Base-by-base conservation (phyloP, 257 asterid species). In the Thymus mandschuricus region DNA sequence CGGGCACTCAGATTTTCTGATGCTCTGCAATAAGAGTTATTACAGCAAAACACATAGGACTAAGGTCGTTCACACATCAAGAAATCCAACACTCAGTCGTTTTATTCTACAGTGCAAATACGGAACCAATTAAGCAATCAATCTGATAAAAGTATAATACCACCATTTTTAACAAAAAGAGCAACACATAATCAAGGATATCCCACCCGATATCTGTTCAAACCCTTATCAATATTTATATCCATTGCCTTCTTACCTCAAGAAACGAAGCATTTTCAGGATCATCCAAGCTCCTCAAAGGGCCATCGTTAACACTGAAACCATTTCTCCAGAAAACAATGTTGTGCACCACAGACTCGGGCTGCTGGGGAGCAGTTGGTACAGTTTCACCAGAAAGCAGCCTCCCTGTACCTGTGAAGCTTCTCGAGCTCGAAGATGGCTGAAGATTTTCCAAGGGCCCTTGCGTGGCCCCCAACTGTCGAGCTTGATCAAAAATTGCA, bases 301-400 rank as follows among this genome's bases (percentile, higher is more conserved):
- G 97, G 50, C 99, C 99, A 82, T 88, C 98, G 73, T 89, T 81
- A 15, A 95, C 84, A 4, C 91, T 92, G 84, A 95, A 95, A 70
- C 99, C 99, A 70, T 95, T 92, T 83, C 96, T 88, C 99, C 99
- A 95, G 77, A 95, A 95, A 56, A 88, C 89, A 79, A 95, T 88
- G 81, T 84, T 82, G 91, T 95, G 98, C 48, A 89, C 88, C 49
- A 87, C 58, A 8, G 90, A 64, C 82, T 84, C 94, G 2, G 99
- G 96, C 65, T 80, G 92, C 86, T 89, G 97, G 3, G 91, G 87
- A 69, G 84, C 77, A 73, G 88, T 58, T 62, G 84, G 90, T 49
- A 72, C 87, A 58, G 81, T 43, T 66, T 85, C 97, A 60, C 97
- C 97, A 1, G 92, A 81, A 54, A 95, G 96, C 70, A 84, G 71